phyloP scores from a whole-genome alignment of 345 rosid genomes.

The Pistacia integerrima region DNA sequence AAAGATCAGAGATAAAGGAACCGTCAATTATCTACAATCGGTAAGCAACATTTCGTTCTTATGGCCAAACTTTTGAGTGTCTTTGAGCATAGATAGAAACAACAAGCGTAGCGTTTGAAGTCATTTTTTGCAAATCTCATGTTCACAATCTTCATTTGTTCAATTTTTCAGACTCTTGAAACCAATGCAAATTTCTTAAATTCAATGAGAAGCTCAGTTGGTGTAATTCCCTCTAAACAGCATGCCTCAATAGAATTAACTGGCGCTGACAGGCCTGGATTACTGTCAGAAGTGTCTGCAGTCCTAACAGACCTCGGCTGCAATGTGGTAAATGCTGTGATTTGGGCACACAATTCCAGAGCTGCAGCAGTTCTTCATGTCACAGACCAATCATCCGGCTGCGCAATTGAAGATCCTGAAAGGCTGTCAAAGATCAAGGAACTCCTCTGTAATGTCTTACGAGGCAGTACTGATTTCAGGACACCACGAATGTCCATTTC shows the following conservation, averaged over 20 bases:
- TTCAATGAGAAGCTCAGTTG: slow-evolving; percentile 39
- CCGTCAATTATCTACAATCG: slow-evolving; percentile 28
- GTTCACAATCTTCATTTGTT: slow-evolving; percentile 14
- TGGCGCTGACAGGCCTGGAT: slow-evolving; percentile 53
- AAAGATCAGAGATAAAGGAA: slow-evolving; percentile 23
- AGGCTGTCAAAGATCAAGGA: slow-evolving; percentile 38
- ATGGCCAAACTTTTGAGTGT: not conserved
- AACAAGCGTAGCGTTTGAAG: not conserved
- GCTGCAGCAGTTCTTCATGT: slow-evolving; percentile 47
- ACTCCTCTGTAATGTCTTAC: slow-evolving; percentile 37
- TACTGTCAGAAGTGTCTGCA: slow-evolving; percentile 54
- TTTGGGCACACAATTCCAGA: slow-evolving; percentile 56
- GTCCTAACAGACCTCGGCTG: slow-evolving; percentile 47
- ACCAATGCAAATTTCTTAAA: slow-evolving; percentile 25
- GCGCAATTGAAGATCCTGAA: slow-evolving; percentile 39
- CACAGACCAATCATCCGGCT: slow-evolving; percentile 38
- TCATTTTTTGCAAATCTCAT: not conserved
- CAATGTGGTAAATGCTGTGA: slow-evolving; percentile 48
- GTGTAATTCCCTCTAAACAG: slow-evolving; percentile 36
- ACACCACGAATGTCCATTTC: slow-evolving; percentile 34
- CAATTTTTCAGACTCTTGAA: slow-evolving; percentile 41
- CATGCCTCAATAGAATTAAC: slow-evolving; percentile 46
- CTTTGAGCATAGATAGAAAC: not conserved
- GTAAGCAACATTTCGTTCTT: slow-evolving; percentile 27
- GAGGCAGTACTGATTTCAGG: slow-evolving; percentile 23